Evolutionary conservation across 441 rosid genomes (phyloP), one percentile per base, ranked within the genome.

Genomic region (Manihot esculenta): DNA sequence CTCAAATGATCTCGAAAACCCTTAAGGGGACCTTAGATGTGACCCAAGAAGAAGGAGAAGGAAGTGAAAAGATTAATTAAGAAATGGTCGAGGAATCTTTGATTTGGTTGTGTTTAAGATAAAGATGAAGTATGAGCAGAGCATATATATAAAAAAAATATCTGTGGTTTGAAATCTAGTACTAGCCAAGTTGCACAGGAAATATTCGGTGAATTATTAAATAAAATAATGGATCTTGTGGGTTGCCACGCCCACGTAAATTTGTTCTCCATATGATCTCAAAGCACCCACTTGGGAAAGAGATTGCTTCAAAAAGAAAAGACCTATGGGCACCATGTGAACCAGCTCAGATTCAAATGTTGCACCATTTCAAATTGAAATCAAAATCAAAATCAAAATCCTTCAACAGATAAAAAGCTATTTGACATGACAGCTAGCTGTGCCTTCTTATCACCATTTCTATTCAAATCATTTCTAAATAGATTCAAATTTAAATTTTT

Each of bases 181-280:
- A 48, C 68, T 18, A 2, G 58, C 20, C 67, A 72, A 72, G 65
- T 63, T 35, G 73, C 62, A 51, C 56, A 15, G 6, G 10, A 62
- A 68, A 62, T 74, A 75, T 77, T 51, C 77, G 53, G 66, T 70
- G 78, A 62, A 74, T 78, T 66, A 72, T 74, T 61, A 72, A 10
- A 9, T 26, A 64, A 72, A 75, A 64, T 27, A 21, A 64, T 47
- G 73, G 71, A 68, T 71, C 38, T 64, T 23, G 23, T 64, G 74
- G 72, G 81, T 26, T 48, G 33, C 80, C 79, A 75, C 71, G 70
- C n/a, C 80, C 79, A 75, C 71, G 70, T 15, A 66, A 35, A 35
- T 53, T 55, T 59, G 50, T 62, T 74, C 44, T 48, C 56, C 56
- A 45, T 47, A 72, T 58, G n/a, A n/a, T n/a, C n/a, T 69, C 45